A percentile compares a stretch with the other conserved stretches of the same genome.
Conservation (phyloP, 768 basidiomycete genomes). For the Mycena filopes region DNA sequence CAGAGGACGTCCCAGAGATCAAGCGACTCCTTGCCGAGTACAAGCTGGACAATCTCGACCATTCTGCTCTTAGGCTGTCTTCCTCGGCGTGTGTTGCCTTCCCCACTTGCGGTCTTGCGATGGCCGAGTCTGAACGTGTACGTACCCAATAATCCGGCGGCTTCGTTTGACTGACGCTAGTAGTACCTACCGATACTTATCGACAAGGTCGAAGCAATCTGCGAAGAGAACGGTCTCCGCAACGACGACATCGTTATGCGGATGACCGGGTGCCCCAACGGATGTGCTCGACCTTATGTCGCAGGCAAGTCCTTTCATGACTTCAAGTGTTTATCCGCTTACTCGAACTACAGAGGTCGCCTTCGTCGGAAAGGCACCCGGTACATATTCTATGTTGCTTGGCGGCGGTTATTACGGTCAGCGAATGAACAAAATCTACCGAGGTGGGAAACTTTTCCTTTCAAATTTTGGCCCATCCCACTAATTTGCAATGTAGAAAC, state of each 20-base stretch:
- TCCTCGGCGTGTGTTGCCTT: constrained; percentile 98
- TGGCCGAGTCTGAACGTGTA: constrained; percentile 67
- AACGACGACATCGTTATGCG: constrained; percentile 98
- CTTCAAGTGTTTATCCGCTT: constrained; percentile 11
- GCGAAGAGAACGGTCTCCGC: constrained; percentile 91
- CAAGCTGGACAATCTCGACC: constrained; percentile 88
- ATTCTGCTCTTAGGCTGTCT: constrained; percentile 83
- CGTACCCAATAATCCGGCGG: too few relatives aligned
- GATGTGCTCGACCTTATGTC: constrained; percentile 92
- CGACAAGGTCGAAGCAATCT: constrained; percentile 94
- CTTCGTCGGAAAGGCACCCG: constrained; percentile 96
- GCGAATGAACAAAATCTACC: constrained; percentile 95
- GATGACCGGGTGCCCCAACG: constrained; percentile 98
- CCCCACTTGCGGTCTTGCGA: constrained; percentile 85
- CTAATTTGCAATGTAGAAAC: constrained; percentile 61
- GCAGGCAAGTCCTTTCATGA: constrained; percentile 65
- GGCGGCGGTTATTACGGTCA: constrained; percentile 97
- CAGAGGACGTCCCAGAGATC: constrained; percentile 79
- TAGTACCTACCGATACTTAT: constrained; percentile 93
- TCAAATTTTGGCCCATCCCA: not conserved
- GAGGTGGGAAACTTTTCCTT: constrained; percentile 58
- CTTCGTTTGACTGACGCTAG: constrained; percentile 1
- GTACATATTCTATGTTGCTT: constrained; percentile 92
- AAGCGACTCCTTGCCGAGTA: constrained; percentile 84
- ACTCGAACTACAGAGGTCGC: constrained; percentile 75